phyloP scores from a whole-genome alignment of 1,284 basidiomycete genomes.

The Papiliotrema fonsecae region DNA sequence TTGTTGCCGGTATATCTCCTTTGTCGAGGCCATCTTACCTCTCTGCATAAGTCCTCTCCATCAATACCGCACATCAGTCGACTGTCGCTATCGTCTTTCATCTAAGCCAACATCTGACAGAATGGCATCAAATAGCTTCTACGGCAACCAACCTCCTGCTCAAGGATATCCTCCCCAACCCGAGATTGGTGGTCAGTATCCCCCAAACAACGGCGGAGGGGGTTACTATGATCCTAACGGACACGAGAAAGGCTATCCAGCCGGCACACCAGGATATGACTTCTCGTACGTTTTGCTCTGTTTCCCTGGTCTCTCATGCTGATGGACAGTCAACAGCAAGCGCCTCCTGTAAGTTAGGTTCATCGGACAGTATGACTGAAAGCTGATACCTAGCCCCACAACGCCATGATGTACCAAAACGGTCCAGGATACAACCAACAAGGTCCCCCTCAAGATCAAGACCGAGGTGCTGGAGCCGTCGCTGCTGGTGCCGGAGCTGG shows the following conservation, averaged over 20 bases:
- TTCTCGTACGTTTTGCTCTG: not conserved
- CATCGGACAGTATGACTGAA: no score
- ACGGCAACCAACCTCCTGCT: not conserved
- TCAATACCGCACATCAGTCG: no score
- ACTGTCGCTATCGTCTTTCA: no score
- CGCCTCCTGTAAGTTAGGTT: not conserved
- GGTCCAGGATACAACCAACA: not conserved
- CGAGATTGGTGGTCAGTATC: not conserved
- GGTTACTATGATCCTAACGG: not conserved
- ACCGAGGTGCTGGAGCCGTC: constrained; percentile 8
- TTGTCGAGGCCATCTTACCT: no score
- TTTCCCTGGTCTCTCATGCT: not conserved
- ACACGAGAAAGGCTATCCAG: not conserved
- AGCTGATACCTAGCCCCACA: no score
- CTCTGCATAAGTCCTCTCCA: no score
- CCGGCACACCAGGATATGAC: not conserved
- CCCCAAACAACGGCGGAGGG: not conserved
- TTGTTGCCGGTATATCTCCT: no score
- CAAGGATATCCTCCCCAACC: not conserved
- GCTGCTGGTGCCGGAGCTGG: constrained; percentile 7
- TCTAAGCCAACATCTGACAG: no score
- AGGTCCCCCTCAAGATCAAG: constrained; percentile 3
- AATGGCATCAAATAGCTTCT: not conserved
- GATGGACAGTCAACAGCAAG: not conserved
- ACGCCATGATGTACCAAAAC: no score